Evolutionary conservation across 2,329 filamentous ascomycete genomes (phyloP).

Genomic region (Botrytis paeoniae): DNA sequence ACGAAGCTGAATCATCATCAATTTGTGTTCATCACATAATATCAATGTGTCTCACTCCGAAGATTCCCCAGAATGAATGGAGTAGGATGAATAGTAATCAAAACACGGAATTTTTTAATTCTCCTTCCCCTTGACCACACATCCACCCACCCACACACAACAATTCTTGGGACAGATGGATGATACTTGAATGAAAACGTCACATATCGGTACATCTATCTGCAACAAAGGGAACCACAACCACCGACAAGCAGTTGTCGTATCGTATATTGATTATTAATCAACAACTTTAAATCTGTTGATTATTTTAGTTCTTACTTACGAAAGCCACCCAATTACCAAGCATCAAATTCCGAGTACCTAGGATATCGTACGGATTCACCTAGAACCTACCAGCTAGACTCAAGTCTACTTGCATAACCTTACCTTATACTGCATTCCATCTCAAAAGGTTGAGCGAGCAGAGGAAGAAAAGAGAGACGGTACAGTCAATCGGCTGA

Average conservation of each 20-base stretch:
- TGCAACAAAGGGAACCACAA: neutral
- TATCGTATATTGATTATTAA: neutral
- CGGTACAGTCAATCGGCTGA: neutral
- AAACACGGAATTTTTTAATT: neutral
- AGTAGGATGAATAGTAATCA: conserved; percentile 1
- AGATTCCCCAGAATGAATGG: neutral
- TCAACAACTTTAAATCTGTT: neutral
- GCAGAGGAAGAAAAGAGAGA: neutral
- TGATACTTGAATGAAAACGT: neutral
- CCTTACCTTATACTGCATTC: neutral
- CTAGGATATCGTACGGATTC: neutral
- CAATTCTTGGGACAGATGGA: neutral
- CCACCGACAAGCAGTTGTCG: neutral
- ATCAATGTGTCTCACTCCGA: neutral
- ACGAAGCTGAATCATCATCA: neutral
- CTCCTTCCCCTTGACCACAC: neutral
- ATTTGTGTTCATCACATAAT: neutral
- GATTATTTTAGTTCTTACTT: neutral
- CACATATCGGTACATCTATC: neutral
- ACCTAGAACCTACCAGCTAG: neutral
- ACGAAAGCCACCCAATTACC: neutral
- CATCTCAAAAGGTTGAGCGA: neutral
- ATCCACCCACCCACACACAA: neutral
- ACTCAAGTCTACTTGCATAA: neutral
- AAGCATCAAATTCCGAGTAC: neutral